Evolutionary conservation across 208 protist genomes (phyloP).

Genomic region (Blechomonas ayalai): DNA sequence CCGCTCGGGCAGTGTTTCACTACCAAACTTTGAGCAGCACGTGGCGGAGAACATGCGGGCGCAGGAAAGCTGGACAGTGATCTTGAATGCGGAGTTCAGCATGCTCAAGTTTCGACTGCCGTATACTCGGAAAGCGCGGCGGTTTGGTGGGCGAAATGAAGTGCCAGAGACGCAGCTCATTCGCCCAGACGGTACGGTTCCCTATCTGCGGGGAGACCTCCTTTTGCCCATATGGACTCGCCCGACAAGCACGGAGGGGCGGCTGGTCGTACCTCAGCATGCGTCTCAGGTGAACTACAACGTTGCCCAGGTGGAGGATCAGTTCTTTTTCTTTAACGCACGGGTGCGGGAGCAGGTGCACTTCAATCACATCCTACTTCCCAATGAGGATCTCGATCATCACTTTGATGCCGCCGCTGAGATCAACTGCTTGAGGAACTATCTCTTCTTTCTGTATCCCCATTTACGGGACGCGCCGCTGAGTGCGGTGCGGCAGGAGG

Average conservation of each 20-base stretch:
- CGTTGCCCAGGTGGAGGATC: slow-evolving; percentile 77
- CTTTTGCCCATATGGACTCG: slow-evolving; percentile 93
- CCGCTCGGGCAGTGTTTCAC: slow-evolving; percentile 74
- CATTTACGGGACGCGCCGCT: slow-evolving; percentile 21
- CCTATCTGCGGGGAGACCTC: slow-evolving; percentile 87
- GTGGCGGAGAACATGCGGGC: slow-evolving; percentile 89
- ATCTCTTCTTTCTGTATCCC: slow-evolving; percentile 61
- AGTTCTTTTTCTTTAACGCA: slow-evolving; percentile 96
- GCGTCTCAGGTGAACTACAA: slow-evolving; percentile 60
- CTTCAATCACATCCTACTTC: slow-evolving; percentile 79
- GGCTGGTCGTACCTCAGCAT: slow-evolving; percentile 84
- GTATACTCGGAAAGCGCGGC: slow-evolving; percentile 69
- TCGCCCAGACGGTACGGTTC: slow-evolving; percentile 63
- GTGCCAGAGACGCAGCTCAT: slow-evolving; percentile 43
- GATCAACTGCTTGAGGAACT: slow-evolving; percentile 77
- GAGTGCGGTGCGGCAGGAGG: slow-evolving; percentile 30
- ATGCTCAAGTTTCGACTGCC: slow-evolving; percentile 97
- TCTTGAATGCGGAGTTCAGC: slow-evolving; percentile 76
- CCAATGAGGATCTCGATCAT: slow-evolving; percentile 80
- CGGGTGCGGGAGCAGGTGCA: slow-evolving; percentile 83
- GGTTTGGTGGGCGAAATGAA: slow-evolving; percentile 30
- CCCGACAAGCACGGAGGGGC: slow-evolving; percentile 93
- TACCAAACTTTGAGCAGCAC: slow-evolving; percentile 87
- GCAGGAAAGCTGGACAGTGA: slow-evolving; percentile 89
- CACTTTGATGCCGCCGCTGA: slow-evolving; percentile 92